A percentile compares a stretch with the other conserved stretches of the same genome.
Conservation (phyloP, 768 basidiomycete species). For the Tulasnella sp. region DNA sequence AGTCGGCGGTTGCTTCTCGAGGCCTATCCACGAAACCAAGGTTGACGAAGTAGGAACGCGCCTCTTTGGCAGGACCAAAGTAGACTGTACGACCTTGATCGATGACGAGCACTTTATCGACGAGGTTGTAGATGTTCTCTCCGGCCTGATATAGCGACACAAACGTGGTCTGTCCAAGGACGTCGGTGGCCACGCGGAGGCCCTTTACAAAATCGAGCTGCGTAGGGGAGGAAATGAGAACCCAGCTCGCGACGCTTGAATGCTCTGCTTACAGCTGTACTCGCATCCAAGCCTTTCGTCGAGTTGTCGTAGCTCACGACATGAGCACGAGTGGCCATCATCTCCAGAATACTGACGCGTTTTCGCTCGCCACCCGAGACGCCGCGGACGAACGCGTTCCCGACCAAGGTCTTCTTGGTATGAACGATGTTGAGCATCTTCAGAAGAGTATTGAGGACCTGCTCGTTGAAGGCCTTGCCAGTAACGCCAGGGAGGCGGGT, state of each 20-base stretch:
- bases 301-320: conserved; percentile 38
- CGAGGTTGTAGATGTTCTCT: conserved; percentile 35
- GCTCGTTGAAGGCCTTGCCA: conserved; percentile 45
- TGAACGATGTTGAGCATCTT: conserved; percentile 78
- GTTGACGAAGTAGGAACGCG: conserved; percentile 51
- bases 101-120: conserved; percentile 47
- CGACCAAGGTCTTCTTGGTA: conserved; percentile 71
- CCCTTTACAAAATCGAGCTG: conserved; percentile 54
- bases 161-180: conserved; percentile 48
- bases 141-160: conserved; percentile 51
- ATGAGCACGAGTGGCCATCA: conserved; percentile 64
- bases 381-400: conserved; percentile 72
- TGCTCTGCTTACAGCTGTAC: conserved; percentile 39
- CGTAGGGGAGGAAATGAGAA: conserved; percentile 42
- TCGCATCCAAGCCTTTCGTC: conserved; percentile 43
- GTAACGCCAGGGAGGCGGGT: conserved; percentile 45
- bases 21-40: conserved; percentile 54
- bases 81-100: conserved; percentile 56
- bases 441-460: conserved; percentile 56
- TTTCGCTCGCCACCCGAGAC: conserved; percentile 79
- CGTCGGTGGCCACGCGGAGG: conserved; percentile 50
- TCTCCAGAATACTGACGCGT: conserved; percentile 82
- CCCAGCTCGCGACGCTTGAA: neutral
- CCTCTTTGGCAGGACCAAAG: conserved; percentile 50
- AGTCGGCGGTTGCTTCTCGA: conserved; percentile 55